A percentile compares a stretch with the other conserved stretches of the same genome.
These are phyloP conservation scores for Linum trigynum DNA, from an alignment of 345 rosid genomes.

Conservation along the genomic window DNA sequence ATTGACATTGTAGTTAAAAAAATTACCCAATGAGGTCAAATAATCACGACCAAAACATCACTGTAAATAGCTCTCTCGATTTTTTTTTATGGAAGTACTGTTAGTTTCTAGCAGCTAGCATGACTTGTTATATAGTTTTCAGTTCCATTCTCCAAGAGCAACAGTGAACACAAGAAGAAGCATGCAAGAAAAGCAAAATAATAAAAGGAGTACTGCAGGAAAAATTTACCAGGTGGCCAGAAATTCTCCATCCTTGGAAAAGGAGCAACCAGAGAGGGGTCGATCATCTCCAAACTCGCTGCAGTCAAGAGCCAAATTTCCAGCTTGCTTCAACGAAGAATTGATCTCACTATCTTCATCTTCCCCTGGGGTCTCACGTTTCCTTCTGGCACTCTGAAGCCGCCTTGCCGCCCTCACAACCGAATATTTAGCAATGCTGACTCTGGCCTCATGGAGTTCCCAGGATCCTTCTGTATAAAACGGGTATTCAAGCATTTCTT, in stretches of 20 bases:
- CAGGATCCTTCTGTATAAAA: conserved; percentile 77
- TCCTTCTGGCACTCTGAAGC: conserved; percentile 57
- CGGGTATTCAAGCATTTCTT: conserved; percentile 60
- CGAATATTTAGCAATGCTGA: conserved; percentile 66
- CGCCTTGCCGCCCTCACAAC: conserved; percentile 56
- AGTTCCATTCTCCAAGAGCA: neutral
- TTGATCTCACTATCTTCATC: conserved; percentile 78
- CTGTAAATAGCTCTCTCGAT: too few relatives aligned
- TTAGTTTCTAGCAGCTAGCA: too few relatives aligned
- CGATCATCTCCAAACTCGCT: conserved; percentile 86
- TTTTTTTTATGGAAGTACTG: too few relatives aligned
- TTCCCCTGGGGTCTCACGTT: conserved; percentile 89
- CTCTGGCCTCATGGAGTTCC: conserved; percentile 64
- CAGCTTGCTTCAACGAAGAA: conserved; percentile 60
- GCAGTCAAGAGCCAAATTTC: conserved; percentile 59
- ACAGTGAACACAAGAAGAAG: neutral
- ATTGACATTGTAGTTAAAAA: too few relatives aligned
- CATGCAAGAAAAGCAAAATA: neutral
- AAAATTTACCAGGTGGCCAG: conserved; percentile 75
- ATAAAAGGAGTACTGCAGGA: neutral
- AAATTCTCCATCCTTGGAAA: conserved; percentile 64
- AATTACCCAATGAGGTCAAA: too few relatives aligned
- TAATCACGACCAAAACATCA: too few relatives aligned
- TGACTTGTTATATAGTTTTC: neutral
- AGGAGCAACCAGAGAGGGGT: conserved; percentile 88